Evolutionary conservation across 306 rosid species (phyloP), one percentile per base, ranked within the genome.

Genomic region (Acacia confusa): DNA sequence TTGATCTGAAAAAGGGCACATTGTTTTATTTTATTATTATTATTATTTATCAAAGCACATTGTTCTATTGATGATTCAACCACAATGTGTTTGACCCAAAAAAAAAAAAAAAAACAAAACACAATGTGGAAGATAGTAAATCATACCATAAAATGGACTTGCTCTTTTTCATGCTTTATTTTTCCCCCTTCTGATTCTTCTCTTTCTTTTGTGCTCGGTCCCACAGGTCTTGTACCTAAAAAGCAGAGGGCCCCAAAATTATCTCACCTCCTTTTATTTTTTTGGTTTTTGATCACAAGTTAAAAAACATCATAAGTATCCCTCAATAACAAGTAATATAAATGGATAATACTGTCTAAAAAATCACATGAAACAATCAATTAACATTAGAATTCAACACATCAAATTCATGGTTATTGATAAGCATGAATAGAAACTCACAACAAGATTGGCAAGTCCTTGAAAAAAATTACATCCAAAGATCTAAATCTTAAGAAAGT

Each of bases 1-100:
- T 82, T 82, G 53, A 87, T 81, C 52, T 78, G 80, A 75, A 87
- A 87, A 87, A 84, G 66, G 65, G 74, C 40, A 79, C 66, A 36
- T 25, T 74, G 87, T 64, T 76, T 64, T 79, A 84, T 70, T 78
- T n/a, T n/a, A n/a, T n/a, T n/a, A n/a, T n/a, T n/a, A n/a, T n/a
- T n/a, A n/a, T n/a, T n/a, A n/a, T n/a, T n/a, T n/a, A n/a, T n/a
- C n/a, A n/a, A n/a, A n/a, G 74, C 40, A 79, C 66, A 36, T 25
- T 74, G 87, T 64, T 76, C 70, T 79, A 84, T 70, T 78, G 71
- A 81, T 87, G 84, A 82, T 45, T 81, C 82, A 83, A 58, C 63
- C 76, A 70, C 55, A 43, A 70, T 70, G 32, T 43, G 32, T n/a
- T n/a, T n/a, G n/a, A n/a, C n/a, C n/a, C n/a, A n/a, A n/a, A n/a